Percentiles rank a stretch among this genome's conserved stretches.
Conservation (phyloP, 2,329 filamentous ascomycete species). For the Phaeosphaeriaceae sp. region DNA sequence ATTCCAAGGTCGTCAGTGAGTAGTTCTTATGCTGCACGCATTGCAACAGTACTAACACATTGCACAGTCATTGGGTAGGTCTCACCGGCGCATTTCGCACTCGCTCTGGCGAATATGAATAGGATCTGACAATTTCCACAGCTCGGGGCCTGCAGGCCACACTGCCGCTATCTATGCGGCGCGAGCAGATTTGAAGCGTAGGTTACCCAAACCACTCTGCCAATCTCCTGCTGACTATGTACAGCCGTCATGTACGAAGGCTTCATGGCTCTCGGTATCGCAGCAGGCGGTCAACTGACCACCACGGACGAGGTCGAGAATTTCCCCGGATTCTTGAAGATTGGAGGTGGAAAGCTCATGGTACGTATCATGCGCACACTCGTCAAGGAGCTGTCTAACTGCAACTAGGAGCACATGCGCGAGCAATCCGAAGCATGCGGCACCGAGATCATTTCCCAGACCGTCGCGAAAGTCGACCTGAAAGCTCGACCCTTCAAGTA, state of each 20-base stretch:
- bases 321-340: conserved; percentile 92
- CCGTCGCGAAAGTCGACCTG: conserved; percentile 87
- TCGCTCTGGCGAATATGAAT: conserved; percentile 27
- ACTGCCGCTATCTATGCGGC: conserved; percentile 96
- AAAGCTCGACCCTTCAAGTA: conserved; percentile 86
- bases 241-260: conserved; percentile 91
- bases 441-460: conserved; percentile 92
- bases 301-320: conserved; percentile 99
- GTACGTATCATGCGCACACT: conserved; percentile 50
- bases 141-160: conserved; percentile 96
- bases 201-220: conserved; percentile 34
- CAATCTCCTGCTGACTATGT: conserved; percentile 25
- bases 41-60: conserved; percentile 31
- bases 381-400: no score
- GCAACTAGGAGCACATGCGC: conserved; percentile 80
- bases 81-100: conserved; percentile 19
- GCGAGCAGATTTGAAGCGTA: conserved; percentile 88
- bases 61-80: conserved; percentile 47
- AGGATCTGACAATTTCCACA: conserved; percentile 49
- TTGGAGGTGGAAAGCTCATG: conserved; percentile 90
- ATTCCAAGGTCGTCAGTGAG: conserved; percentile 89
- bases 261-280: conserved; percentile 96
- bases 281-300: conserved; percentile 94
- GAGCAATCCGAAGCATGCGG: conserved; percentile 90
- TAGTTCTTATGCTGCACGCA: conserved; percentile 37